phyloP scores from a whole-genome alignment of 768 basidiomycete species.

The Pleurotus giganteus region DNA sequence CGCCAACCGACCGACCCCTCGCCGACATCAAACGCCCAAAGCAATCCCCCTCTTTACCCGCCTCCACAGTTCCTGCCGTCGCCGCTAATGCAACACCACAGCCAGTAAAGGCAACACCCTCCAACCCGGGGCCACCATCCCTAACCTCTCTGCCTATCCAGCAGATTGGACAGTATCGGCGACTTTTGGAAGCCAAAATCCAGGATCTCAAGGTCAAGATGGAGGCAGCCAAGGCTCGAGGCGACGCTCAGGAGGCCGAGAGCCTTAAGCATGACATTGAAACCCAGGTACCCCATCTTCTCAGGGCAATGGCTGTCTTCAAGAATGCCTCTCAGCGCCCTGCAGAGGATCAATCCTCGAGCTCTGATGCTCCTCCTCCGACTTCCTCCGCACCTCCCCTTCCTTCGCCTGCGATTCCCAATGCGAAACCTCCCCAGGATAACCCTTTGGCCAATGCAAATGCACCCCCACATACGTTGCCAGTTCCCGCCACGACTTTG shows the following conservation, averaged over 20 bases:
- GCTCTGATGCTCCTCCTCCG: neutral
- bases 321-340: neutral
- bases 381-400: neutral
- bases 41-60: neutral
- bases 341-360: neutral
- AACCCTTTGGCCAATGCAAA: too few relatives aligned
- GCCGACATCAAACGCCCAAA: slow-evolving; percentile 2
- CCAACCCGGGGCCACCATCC: slow-evolving; percentile 14
- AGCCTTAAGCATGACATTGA: slow-evolving; percentile 13
- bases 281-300: slow-evolving; percentile 7
- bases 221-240: slow-evolving; percentile 15
- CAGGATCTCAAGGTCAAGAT: slow-evolving; percentile 14
- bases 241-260: slow-evolving; percentile 17
- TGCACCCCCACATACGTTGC: too few relatives aligned
- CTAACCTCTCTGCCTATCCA: slow-evolving; percentile 1
- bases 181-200: slow-evolving; percentile 10
- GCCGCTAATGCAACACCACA: neutral
- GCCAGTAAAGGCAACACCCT: slow-evolving; percentile 20
- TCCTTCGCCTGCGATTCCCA: neutral
- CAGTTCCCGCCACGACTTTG: neutral
- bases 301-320: slow-evolving; percentile 1
- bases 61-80: neutral
- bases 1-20: neutral
- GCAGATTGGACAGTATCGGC: neutral
- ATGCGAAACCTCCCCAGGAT: neutral